These are phyloP conservation scores for Lolium rigidum DNA, from an alignment of 176 grass and related monocot genomes.

Conservation along the genomic window DNA sequence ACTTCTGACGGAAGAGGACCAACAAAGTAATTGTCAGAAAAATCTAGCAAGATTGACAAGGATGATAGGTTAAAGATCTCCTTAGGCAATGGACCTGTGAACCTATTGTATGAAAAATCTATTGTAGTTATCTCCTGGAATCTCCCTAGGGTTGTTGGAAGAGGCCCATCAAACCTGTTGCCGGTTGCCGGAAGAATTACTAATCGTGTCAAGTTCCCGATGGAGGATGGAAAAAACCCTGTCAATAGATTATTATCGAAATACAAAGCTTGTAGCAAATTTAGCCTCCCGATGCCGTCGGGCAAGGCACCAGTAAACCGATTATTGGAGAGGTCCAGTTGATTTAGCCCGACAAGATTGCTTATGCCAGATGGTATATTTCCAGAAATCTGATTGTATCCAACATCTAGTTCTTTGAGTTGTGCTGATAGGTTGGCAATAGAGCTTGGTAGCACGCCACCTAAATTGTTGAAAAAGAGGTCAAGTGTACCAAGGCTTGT, in stretches of 20 bases:
- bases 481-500: conserved; percentile 28
- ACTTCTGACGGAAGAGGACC: conserved; percentile 52
- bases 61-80: conserved; percentile 35
- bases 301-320: conserved; percentile 42
- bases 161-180: conserved; percentile 25
- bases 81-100: conserved; percentile 34
- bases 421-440: conserved; percentile 42
- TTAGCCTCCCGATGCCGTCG: conserved; percentile 40
- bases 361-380: conserved; percentile 38
- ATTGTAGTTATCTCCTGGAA: neutral
- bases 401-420: conserved; percentile 36
- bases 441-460: conserved; percentile 36
- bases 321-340: conserved; percentile 25
- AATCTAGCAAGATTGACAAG: conserved; percentile 4
- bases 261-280: conserved; percentile 25
- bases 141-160: conserved; percentile 19
- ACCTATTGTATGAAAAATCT: neutral
- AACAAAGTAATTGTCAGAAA: conserved; percentile 41
- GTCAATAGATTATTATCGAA: conserved; percentile 37
- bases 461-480: conserved; percentile 40
- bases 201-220: conserved; percentile 47
- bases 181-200: neutral
- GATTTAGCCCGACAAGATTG: conserved; percentile 42
- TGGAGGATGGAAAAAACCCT: conserved; percentile 35
- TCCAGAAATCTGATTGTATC: conserved; percentile 46